Base-by-base conservation (phyloP, 2,329 filamentous ascomycete genomes). In the Exserohilum turcica region DNA sequence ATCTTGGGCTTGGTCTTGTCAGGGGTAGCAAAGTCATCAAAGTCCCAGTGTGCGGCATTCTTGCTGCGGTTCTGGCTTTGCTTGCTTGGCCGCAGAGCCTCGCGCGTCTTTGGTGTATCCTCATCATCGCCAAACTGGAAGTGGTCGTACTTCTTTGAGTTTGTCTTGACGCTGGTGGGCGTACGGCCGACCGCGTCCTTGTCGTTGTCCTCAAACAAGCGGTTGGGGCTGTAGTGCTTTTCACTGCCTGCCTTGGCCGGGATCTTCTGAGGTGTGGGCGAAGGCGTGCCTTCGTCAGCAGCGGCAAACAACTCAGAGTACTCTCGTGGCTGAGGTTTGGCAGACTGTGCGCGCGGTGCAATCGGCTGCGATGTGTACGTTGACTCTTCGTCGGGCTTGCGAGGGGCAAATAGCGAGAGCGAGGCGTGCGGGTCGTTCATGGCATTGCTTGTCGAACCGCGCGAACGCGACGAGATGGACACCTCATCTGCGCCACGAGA, bases 21-120 rank as follows among this genome's bases (percentile, higher is more conserved):
- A 0, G 93, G 93, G 0, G 92, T 96, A 13, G 80, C 79, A 66
- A 96, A 96, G 76, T 96, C 92, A 56, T 91, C 85, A 74, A 97
- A 97, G 43, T 86, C 86, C 92, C 93, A 97, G 57, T 90, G 52
- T n/a, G 52, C 52, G 10, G 43, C 47, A 36, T 54, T 54, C 40
- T 43, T 45, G 47, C 28, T 51, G 42, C 52, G 52, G 18, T 40
- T 32, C 46, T 54, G 51, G 31, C 40, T 37, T 16, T 54, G 47
- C 37, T 38, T 38, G 21, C 45, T 87, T 59, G 86, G 86, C 54
- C 82, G 79, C 70, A 91, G 87, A 77, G 57, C 63, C 51, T 70
- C 70, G 39, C 61, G 63, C 29, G 65, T 68, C 56, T 69, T 70
- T 56, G 66, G 67, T 33, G 57, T 73, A 43, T 60, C 63, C 45